These are phyloP conservation scores for Cordyceps cicadae DNA, from an alignment of 2,329 filamentous ascomycete species.

Conservation along the genomic window DNA sequence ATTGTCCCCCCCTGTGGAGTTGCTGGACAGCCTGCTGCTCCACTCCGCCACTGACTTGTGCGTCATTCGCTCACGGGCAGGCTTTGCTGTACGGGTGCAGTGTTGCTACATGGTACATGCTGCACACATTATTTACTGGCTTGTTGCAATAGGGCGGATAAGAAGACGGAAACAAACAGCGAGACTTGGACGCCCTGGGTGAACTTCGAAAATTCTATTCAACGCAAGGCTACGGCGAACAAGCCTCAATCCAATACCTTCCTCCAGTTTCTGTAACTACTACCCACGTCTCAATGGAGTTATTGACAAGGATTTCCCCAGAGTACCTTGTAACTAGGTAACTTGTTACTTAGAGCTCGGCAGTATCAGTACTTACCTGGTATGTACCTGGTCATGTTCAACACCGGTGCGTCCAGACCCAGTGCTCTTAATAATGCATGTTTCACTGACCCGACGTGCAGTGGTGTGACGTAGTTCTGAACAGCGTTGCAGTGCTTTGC, in stretches of 20 bases:
- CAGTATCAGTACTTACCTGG: too few relatives aligned
- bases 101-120: too few relatives aligned
- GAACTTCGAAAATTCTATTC: too few relatives aligned
- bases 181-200: too few relatives aligned
- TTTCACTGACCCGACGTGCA: background rate
- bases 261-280: background rate
- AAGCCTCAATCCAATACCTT: background rate
- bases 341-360: too few relatives aligned
- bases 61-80: background rate
- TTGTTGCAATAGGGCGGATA: too few relatives aligned
- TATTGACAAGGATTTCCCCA: background rate
- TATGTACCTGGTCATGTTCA: background rate
- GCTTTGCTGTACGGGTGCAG: too few relatives aligned
- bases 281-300: background rate
- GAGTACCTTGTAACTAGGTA: background rate
- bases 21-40: background rate
- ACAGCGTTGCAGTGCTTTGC: background rate
- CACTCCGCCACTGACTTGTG: slow-evolving; percentile 4
- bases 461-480: background rate
- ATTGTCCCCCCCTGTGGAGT: background rate
- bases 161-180: too few relatives aligned
- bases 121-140: too few relatives aligned
- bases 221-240: too few relatives aligned
- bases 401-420: slow-evolving; percentile 1
- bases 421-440: background rate